Evolutionary conservation across 768 basidiomycete genomes (phyloP), one percentile per base, ranked within the genome.

Genomic region (Boletus sensibilis): DNA sequence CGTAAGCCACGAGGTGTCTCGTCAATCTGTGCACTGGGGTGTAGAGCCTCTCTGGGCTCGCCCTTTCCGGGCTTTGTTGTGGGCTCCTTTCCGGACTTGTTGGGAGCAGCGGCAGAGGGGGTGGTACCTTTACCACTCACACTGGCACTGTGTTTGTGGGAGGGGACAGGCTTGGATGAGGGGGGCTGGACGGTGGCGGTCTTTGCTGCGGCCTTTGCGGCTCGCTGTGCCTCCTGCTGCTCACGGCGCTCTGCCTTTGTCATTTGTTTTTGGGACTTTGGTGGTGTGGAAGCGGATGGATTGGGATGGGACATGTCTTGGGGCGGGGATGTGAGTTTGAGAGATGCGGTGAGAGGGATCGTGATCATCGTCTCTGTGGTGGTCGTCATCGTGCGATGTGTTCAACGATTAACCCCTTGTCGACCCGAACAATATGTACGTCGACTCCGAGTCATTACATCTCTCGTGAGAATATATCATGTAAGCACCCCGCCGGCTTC

Each of bases 221-320:
- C 90, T 50, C 90, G 79, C 65, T 93, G 89, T 60, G 77, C 79
- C 68, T 91, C 90, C 69, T 92, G 90, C 16, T 88, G 78, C 64
- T 89, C 90, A 62, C 88, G 77, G 29, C 90, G 81, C 67, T 90
- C 88, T 5, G 88, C 86, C 72, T 90, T 94, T 29, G 89, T 83
- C 83, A 89, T 86, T 40, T 81, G 79, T 65, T 89, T 88, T 67
- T 89, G 87, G 13, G 83, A 77, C 58, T 77, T 75, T 59, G 69
- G 55, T 37, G 54, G 49, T 23, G 55, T 6, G 18, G 34, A 18
- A 18, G 18, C 3, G 2, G 48, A 27, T 25, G 48, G 57, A 55
- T 45, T 53, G 27, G 55, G 8, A 31, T 50, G 43, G 10, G 49
- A 31, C 56, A 63, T 59, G 2, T 58, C 44, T 46, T 50, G 35